Conservation (phyloP, 106 monocot species). For the Dendrobium catenatum region DNA sequence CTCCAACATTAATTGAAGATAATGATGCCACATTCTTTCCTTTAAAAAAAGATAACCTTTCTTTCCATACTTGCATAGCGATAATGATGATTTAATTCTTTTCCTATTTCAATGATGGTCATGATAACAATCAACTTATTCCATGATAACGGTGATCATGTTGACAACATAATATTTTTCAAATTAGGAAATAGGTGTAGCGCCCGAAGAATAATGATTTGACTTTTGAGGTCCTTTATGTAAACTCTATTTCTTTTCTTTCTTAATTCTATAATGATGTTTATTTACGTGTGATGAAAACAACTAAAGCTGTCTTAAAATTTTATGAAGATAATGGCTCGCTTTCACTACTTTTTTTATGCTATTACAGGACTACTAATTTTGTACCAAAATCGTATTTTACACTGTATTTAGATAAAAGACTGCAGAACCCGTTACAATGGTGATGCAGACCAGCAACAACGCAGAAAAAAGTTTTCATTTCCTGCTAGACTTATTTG, state of each 20-base stretch:
- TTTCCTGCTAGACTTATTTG: constrained; percentile 97
- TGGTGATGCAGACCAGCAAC: constrained; percentile 79
- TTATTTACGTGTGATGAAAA: not conserved
- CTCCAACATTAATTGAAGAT: too few relatives aligned
- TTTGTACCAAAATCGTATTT: not conserved
- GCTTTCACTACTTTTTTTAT: not conserved
- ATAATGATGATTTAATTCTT: too few relatives aligned
- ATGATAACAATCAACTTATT: not conserved
- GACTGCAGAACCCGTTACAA: constrained; percentile 96
- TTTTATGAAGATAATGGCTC: not conserved
- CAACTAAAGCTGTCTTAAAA: not conserved
- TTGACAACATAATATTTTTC: too few relatives aligned
- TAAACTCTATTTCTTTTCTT: too few relatives aligned
- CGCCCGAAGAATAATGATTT: too few relatives aligned
- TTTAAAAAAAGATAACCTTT: too few relatives aligned
- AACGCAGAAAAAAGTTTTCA: constrained; percentile 77
- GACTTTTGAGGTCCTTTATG: too few relatives aligned
- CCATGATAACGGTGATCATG: too few relatives aligned
- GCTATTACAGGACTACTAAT: not conserved
- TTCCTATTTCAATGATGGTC: not conserved
- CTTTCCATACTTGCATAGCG: too few relatives aligned
- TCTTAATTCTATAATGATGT: not conserved
- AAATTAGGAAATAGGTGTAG: too few relatives aligned
- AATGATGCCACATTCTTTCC: too few relatives aligned
- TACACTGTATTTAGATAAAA: constrained; percentile 43